A percentile compares a stretch with the other conserved stretches of the same genome.
These are phyloP conservation scores for Fusarium sororula DNA, from an alignment of 2,329 filamentous ascomycete genomes.

Conservation along the genomic window DNA sequence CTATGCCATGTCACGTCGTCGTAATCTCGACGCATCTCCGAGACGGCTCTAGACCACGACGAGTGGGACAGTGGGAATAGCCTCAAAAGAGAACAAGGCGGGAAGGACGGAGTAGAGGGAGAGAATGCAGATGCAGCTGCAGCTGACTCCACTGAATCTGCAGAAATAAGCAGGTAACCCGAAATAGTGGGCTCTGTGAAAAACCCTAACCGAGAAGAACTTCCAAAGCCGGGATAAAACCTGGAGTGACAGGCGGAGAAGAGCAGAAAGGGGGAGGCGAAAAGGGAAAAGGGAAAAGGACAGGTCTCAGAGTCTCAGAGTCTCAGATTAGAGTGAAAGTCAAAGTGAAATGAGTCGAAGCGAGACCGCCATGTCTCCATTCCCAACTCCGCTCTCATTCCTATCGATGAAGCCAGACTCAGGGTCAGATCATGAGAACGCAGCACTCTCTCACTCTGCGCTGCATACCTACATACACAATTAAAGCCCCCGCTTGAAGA, in stretches of 20 bases:
- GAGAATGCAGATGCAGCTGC: background rate
- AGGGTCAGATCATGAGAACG: background rate
- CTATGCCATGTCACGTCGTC: conserved; percentile 13
- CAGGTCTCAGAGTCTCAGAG: background rate
- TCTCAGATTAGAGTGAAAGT: background rate
- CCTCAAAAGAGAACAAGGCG: conserved; percentile 13
- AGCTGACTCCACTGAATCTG: conserved; percentile 9
- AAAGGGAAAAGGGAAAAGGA: background rate
- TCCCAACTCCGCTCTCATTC: conserved; percentile 18
- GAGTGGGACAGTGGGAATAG: conserved; percentile 27
- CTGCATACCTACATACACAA: background rate
- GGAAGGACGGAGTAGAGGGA: background rate
- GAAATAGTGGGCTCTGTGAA: conserved; percentile 17
- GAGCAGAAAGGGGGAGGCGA: conserved; percentile 20
- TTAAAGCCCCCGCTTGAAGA: background rate
- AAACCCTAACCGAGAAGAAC: conserved; percentile 22
- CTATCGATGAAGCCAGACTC: background rate
- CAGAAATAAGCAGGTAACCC: conserved; percentile 22
- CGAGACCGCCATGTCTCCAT: conserved; percentile 16
- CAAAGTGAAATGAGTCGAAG: background rate
- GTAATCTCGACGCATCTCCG: conserved; percentile 14
- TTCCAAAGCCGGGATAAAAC: conserved; percentile 22
- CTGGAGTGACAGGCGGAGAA: conserved; percentile 5
- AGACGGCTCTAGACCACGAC: background rate
- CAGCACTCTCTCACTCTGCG: background rate